Base-by-base conservation (phyloP, 2,329 filamentous ascomycete genomes). In the Apiospora rasikravindrae region DNA sequence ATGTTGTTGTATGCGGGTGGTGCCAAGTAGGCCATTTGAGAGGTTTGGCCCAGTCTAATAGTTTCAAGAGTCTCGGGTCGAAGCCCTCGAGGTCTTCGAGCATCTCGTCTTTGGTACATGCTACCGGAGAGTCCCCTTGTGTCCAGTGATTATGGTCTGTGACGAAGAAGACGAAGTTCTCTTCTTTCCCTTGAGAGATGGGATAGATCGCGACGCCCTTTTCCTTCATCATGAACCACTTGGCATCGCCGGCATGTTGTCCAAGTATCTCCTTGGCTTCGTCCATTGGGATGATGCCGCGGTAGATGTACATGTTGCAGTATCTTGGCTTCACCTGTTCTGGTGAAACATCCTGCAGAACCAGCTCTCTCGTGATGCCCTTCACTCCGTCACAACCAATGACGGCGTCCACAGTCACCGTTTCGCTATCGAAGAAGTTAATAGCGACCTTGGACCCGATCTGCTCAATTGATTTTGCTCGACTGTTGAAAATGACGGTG, bases 281-380 rank as follows among this genome's bases (percentile, higher is more conserved):
- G 42, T 74, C 67, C 72, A 79, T 80, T 6, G 79, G 78, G 44
- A 80, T 76, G 61, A 80, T 77, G 8, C 76, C 78, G 61, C 78
- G 74, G 71, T 80, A 81, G 67, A 77, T 77, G 72, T 79, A 80
- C 74, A 78, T 77, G 67, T 76, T 77, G 64, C 73, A 75, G 67
- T 80, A 80, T 1, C 72, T 76, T 42, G 78, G 77, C n/a, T 73
- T 70, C 16, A 80, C 75, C 51, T 78, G 74, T n/a, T 78, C 72
- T 19, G 77, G 79, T 4, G 72, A 72, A 16, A 71, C 71, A 8
- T 77, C 74, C 1, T 76, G 75, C 3, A 80, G 70, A 5, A 80
- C 78, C 29, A 72, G 26, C 42, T 71, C 71, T 29, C 78, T 73
- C 11, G 77, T 76, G 4, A 78, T 74, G 1, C 78, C 78, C 70